These are phyloP conservation scores for Samsoniella hepiali DNA, from an alignment of 2,329 filamentous ascomycete species.

Conservation along the genomic window DNA sequence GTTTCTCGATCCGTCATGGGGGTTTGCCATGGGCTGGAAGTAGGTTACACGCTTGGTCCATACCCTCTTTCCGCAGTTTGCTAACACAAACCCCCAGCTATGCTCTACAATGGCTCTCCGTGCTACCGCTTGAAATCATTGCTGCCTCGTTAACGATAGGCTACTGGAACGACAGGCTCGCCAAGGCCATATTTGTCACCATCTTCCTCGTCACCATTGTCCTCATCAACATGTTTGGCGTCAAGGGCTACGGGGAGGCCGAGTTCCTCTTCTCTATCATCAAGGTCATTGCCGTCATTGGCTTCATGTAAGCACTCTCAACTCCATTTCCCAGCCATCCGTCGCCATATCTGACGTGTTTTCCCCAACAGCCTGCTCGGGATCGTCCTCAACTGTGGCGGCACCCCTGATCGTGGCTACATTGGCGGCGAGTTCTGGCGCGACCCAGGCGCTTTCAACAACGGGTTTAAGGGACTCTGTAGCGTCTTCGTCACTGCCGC, in stretches of 20 bases:
- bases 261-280: slow-evolving; percentile 85
- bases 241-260: slow-evolving; percentile 84
- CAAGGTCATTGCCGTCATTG: slow-evolving; percentile 82
- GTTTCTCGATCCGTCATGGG: slow-evolving; percentile 91
- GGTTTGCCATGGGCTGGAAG: slow-evolving; percentile 95
- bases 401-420: slow-evolving; percentile 68
- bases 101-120: slow-evolving; percentile 81
- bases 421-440: slow-evolving; percentile 78
- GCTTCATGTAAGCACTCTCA: slow-evolving; percentile 70
- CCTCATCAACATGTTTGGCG: slow-evolving; percentile 80
- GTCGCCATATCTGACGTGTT: not conserved
- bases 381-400: slow-evolving; percentile 80
- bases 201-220: slow-evolving; percentile 77
- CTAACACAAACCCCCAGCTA: slow-evolving; percentile 51
- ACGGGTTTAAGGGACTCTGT: slow-evolving; percentile 80
- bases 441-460: slow-evolving; percentile 77
- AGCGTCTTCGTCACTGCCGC: slow-evolving; percentile 74
- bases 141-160: slow-evolving; percentile 80
- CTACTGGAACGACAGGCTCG: slow-evolving; percentile 68
- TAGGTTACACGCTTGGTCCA: slow-evolving; percentile 39
- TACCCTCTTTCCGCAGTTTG: not conserved
- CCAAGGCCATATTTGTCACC: slow-evolving; percentile 74
- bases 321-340: not conserved
- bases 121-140: slow-evolving; percentile 81
- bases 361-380: slow-evolving; percentile 66